These are phyloP conservation scores for Platanthera zijinensis DNA, from an alignment of 106 monocot species.

Conservation along the genomic window DNA sequence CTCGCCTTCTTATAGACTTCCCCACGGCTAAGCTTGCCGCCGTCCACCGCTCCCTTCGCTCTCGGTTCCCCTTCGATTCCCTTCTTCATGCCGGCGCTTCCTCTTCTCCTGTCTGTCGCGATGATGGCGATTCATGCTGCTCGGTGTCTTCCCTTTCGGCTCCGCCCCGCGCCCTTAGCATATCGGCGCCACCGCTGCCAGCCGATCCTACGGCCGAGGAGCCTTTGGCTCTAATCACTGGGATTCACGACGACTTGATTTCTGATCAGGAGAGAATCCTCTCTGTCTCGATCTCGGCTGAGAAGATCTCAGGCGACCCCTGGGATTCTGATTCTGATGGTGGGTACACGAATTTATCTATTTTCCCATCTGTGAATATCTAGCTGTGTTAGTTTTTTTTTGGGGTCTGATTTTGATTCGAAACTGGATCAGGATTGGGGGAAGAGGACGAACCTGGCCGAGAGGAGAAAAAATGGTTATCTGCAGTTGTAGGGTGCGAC, in stretches of 20 bases:
- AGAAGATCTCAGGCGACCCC: not conserved
- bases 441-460: not conserved
- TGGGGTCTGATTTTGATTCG: not conserved
- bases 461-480: conserved; percentile 7
- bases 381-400: too few species aligned
- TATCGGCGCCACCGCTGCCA: not conserved
- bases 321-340: not conserved
- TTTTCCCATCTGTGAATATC: too few species aligned
- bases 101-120: conserved; percentile 8
- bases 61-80: conserved; percentile 29
- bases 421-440: not conserved
- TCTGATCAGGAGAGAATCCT: not conserved
- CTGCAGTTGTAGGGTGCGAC: not conserved
- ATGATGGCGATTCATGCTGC: not conserved
- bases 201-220: not conserved
- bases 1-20: conserved; percentile 11
- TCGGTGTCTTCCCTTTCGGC: not conserved
- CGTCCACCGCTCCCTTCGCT: conserved; percentile 13
- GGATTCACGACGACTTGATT: conserved; percentile 4
- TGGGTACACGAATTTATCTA: not conserved
- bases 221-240: not conserved
- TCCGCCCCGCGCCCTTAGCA: not conserved
- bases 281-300: not conserved
- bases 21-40: conserved; percentile 9
- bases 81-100: not conserved